phyloP scores from a whole-genome alignment of 495 filamentous ascomycete genomes.

The Saxophila tyrrhenica region DNA sequence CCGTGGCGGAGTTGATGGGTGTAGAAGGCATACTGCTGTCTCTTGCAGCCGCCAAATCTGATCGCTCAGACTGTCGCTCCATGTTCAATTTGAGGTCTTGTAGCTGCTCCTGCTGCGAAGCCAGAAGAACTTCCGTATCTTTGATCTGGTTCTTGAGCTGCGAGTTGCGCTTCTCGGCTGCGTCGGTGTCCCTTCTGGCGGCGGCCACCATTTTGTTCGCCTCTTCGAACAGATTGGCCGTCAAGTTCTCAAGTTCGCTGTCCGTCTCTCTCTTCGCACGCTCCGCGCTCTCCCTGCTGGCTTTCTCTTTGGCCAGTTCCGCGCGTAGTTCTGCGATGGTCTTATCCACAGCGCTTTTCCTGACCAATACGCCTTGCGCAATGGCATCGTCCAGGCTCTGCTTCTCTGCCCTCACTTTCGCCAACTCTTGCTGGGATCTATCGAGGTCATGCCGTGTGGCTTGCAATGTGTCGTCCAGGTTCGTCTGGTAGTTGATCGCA shows the following conservation, averaged over 20 bases:
- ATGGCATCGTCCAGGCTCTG: conserved; percentile 63
- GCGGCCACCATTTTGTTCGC: conserved; percentile 95
- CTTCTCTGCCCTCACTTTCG: conserved; percentile 54
- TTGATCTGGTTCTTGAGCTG: conserved; percentile 66
- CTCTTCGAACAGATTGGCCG: conserved; percentile 85
- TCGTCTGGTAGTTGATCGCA: conserved; percentile 95
- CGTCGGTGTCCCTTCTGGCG: conserved; percentile 58
- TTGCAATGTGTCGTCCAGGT: conserved; percentile 75
- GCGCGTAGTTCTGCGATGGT: conserved; percentile 59
- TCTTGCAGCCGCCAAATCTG: conserved; percentile 51
- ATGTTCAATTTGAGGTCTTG: conserved; percentile 82
- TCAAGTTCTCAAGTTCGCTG: conserved; percentile 76
- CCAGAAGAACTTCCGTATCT: conserved; percentile 76
- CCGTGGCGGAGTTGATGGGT: conserved; percentile 43
- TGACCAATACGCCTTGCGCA: conserved; percentile 57
- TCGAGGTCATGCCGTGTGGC: conserved; percentile 76
- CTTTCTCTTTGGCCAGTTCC: conserved; percentile 52
- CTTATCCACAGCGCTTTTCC: conserved; percentile 53
- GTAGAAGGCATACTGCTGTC: conserved; percentile 56
- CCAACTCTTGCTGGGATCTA: conserved; percentile 53
- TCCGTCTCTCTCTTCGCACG: conserved; percentile 65
- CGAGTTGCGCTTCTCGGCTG: conserved; percentile 58
- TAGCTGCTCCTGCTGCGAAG: conserved; percentile 86
- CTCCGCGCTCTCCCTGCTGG: conserved; percentile 47
- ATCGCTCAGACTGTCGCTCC: conserved; percentile 60